Percentiles rank a stretch among this genome's conserved stretches.
These are phyloP conservation scores for Chlamydomonas incerta DNA, from an alignment of 139 green algal genomes.

Conservation along the genomic window DNA sequence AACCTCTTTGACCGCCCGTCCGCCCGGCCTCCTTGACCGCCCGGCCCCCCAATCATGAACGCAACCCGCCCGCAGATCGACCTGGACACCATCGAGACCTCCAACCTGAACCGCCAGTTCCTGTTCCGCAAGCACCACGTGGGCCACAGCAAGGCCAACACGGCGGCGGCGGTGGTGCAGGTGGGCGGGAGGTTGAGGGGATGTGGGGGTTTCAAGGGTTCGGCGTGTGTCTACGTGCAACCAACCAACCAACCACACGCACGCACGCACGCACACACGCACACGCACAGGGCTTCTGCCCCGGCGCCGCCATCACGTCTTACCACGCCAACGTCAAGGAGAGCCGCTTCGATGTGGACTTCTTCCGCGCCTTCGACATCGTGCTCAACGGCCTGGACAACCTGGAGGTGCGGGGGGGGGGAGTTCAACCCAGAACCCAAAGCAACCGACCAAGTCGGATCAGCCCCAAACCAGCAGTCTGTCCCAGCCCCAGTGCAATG, in stretches of 20 bases:
- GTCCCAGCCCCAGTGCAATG: no score
- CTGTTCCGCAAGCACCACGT: conserved; percentile 97
- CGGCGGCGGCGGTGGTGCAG: conserved; percentile 86
- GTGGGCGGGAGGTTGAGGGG: background rate
- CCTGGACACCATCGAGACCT: conserved; percentile 99
- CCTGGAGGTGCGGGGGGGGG: conserved; percentile 81
- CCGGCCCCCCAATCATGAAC: no score
- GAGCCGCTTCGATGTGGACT: conserved; percentile 85
- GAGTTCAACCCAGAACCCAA: no score
- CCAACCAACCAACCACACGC: no score
- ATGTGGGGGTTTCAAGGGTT: no score
- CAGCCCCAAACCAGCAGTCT: no score
- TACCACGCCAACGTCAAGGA: conserved; percentile 89
- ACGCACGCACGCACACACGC: no score
- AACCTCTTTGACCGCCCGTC: background rate
- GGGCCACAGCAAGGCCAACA: conserved; percentile 91
- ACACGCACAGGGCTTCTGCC: conserved; percentile 41
- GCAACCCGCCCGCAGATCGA: conserved; percentile 84
- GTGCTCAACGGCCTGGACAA: conserved; percentile 99
- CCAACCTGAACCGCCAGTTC: conserved; percentile 99
- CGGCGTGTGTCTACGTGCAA: no score
- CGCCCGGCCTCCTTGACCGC: no score
- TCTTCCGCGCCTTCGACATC: conserved; percentile 91
- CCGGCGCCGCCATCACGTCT: conserved; percentile 71
- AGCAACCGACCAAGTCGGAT: no score